Evolutionary conservation across 495 filamentous ascomycete species (phyloP).

Genomic region (Penicillium samsonianum): DNA sequence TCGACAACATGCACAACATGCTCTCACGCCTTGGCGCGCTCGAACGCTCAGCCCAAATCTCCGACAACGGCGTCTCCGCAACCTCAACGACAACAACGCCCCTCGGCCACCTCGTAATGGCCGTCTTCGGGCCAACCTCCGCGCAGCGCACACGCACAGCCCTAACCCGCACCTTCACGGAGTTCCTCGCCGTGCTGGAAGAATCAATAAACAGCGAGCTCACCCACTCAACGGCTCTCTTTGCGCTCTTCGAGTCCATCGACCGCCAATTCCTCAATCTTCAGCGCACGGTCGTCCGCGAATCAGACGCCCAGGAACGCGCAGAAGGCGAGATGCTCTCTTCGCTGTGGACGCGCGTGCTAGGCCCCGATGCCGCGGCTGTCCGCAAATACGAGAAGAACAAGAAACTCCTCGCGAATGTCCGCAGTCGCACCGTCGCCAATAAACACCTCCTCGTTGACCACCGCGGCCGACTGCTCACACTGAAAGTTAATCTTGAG

Average conservation of each 20-base stretch:
- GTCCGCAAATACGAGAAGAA: conserved; percentile 90
- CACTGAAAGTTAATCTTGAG: conserved; percentile 80
- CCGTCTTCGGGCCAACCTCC: conserved; percentile 74
- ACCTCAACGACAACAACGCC: conserved; percentile 56
- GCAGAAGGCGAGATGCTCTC: conserved; percentile 77
- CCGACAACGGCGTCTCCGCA: conserved; percentile 45
- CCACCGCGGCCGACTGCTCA: conserved; percentile 76
- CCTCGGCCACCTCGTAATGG: conserved; percentile 63
- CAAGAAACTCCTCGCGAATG: conserved; percentile 67
- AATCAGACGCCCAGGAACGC: conserved; percentile 74
- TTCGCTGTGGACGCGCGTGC: conserved; percentile 80
- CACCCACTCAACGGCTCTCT: conserved; percentile 70
- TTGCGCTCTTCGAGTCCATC: conserved; percentile 81
- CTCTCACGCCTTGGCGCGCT: conserved; percentile 68
- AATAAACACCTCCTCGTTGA: conserved; percentile 83
- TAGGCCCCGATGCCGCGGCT: conserved; percentile 67
- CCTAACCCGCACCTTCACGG: conserved; percentile 81
- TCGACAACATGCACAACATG: conserved; percentile 78
- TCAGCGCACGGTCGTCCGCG: conserved; percentile 80
- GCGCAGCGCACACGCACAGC: conserved; percentile 77
- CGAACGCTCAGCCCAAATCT: conserved; percentile 43
- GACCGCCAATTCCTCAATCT: conserved; percentile 87
- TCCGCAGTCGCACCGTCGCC: conserved; percentile 77
- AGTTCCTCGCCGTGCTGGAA: conserved; percentile 84
- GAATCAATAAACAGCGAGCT: conserved; percentile 84